Conservation (phyloP, 495 filamentous ascomycete species). For the Eremomyces bilateralis region DNA sequence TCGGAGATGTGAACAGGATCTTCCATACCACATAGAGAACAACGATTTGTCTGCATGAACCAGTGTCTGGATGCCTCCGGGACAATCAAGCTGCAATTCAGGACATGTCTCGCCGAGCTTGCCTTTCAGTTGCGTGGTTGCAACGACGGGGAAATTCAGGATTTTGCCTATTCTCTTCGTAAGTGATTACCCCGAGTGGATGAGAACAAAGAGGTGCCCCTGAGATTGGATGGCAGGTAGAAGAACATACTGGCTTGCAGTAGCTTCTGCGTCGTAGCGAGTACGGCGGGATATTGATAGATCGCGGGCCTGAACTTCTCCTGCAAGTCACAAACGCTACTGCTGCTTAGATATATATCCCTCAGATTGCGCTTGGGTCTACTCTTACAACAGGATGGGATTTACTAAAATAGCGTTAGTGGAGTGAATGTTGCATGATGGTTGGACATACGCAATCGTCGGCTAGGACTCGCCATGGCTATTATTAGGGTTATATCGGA, state of each 20-base stretch:
- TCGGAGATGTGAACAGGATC: conserved; percentile 14
- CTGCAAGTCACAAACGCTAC: conserved; percentile 85
- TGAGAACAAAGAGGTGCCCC: no score
- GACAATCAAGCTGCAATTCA: conserved; percentile 33
- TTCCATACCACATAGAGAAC: conserved; percentile 78
- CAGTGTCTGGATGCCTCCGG: conserved; percentile 20
- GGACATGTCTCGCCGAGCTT: conserved; percentile 58
- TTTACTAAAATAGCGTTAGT: no score
- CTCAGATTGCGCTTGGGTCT: no score
- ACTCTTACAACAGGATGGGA: conserved; percentile 19
- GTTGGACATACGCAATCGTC: no score
- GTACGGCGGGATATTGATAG: conserved; percentile 56
- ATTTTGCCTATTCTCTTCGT: conserved; percentile 23
- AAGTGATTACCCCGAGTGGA: no score
- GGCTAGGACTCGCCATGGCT: no score
- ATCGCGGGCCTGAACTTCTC: conserved; percentile 75
- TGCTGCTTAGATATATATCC: no score
- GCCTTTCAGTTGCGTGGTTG: conserved; percentile 61
- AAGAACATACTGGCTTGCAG: conserved; percentile 24
- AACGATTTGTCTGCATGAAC: conserved; percentile 61
- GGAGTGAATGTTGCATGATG: no score
- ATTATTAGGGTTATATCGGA: no score
- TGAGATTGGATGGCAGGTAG: no score
- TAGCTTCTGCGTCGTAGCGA: conserved; percentile 30
- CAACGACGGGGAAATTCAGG: conserved; percentile 56